phyloP scores from a whole-genome alignment of 208 protist genomes.

The Trichomonas vaginalis region DNA sequence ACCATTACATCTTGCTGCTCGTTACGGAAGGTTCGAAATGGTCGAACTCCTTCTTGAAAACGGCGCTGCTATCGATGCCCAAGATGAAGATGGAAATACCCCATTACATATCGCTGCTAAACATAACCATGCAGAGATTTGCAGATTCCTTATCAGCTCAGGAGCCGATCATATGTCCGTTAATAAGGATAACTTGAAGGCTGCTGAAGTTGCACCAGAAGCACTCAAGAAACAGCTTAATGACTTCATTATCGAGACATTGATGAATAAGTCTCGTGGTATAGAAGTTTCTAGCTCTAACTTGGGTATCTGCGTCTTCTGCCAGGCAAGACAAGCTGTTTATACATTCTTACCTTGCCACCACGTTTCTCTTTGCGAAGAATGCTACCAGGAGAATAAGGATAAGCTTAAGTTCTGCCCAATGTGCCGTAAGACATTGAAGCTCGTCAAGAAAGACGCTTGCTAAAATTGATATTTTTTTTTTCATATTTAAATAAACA shows the following conservation, averaged over 20 bases:
- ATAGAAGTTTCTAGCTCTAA: background rate
- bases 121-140: background rate
- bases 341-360: background rate
- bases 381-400: background rate
- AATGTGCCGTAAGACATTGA: constrained; percentile 11
- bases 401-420: constrained; percentile 13
- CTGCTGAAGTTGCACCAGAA: background rate
- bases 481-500: too few species aligned
- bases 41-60: background rate
- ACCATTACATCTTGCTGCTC: background rate
- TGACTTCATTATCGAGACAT: background rate
- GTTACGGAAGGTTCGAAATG: background rate
- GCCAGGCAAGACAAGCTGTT: background rate
- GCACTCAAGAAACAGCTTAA: background rate
- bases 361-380: background rate
- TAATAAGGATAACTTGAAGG: background rate
- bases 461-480: too few species aligned
- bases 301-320: constrained; percentile 5
- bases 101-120: background rate
- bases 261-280: background rate
- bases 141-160: background rate
- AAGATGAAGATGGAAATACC: background rate
- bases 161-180: background rate
- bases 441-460: background rate
- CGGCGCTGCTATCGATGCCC: background rate